phyloP scores from a whole-genome alignment of 2,329 filamentous ascomycete species.

The Ascochyta koolunga region DNA sequence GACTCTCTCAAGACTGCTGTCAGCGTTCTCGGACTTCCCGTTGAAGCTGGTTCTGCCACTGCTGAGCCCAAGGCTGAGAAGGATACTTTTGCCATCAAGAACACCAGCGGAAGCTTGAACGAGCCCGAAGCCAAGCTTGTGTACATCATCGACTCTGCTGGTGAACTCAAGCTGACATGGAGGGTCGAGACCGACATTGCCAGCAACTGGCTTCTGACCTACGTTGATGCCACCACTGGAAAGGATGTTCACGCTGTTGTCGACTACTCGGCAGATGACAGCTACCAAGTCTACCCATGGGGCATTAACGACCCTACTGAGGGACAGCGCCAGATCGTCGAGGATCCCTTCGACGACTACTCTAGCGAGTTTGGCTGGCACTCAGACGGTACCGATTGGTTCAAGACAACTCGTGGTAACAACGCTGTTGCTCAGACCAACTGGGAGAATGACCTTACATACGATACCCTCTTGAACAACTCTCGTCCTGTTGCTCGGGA shows the following conservation, averaged over 20 bases:
- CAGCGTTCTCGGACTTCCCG: slow-evolving; percentile 47
- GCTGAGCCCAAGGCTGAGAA: slow-evolving; percentile 27
- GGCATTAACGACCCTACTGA: slow-evolving; percentile 61
- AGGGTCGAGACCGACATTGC: slow-evolving; percentile 62
- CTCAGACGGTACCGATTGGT: slow-evolving; percentile 55
- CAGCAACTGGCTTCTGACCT: slow-evolving; percentile 63
- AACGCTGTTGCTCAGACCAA: slow-evolving; percentile 63
- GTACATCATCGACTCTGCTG: slow-evolving; percentile 56
- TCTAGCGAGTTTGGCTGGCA: slow-evolving; percentile 63
- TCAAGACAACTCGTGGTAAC: slow-evolving; percentile 63
- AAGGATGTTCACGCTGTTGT: slow-evolving; percentile 57
- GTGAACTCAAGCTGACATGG: slow-evolving; percentile 60
- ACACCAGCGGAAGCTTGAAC: slow-evolving; percentile 51
- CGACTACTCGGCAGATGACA: slow-evolving; percentile 62
- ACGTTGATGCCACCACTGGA: slow-evolving; percentile 58
- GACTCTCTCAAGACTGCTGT: slow-evolving; percentile 51
- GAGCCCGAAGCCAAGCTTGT: slow-evolving; percentile 62
- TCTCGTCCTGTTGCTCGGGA: slow-evolving; percentile 56
- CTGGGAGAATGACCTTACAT: slow-evolving; percentile 47
- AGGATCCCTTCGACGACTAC: slow-evolving; percentile 56
- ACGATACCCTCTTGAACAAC: slow-evolving; percentile 52
- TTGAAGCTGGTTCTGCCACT: slow-evolving; percentile 48
- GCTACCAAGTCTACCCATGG: slow-evolving; percentile 62
- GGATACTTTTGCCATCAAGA: slow-evolving; percentile 52
- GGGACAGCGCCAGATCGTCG: slow-evolving; percentile 52